phyloP scores from a whole-genome alignment of 2,329 filamentous ascomycete genomes.

The Lecanicillium sp. region DNA sequence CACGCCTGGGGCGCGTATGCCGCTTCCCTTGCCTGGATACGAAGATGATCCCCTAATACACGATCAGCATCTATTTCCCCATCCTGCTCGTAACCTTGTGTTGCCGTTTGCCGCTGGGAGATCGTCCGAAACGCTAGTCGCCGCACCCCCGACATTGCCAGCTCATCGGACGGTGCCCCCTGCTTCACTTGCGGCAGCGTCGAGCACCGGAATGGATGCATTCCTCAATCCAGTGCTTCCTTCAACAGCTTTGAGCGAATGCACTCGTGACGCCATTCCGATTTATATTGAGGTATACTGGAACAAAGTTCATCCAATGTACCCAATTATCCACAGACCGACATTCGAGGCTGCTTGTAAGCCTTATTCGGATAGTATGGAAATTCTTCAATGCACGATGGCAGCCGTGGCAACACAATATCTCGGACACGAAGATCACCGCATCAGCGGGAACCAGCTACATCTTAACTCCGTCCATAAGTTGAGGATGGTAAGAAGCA shows the following conservation, averaged over 20 bases:
- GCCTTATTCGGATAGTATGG: constrained; percentile 24
- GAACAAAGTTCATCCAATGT: constrained; percentile 39
- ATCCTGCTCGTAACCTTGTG: constrained; percentile 41
- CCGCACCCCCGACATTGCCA: constrained; percentile 32
- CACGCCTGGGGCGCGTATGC: too few species aligned
- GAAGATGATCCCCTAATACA: constrained; percentile 27
- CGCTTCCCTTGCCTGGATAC: constrained; percentile 26
- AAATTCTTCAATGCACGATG: constrained; percentile 46
- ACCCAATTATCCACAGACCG: constrained; percentile 43
- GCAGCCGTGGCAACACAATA: constrained; percentile 49
- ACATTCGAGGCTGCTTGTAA: constrained; percentile 31
- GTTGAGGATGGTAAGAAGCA: constrained; percentile 38
- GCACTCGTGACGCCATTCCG: constrained; percentile 36
- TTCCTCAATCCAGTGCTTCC: constrained; percentile 14
- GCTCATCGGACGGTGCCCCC: too few species aligned
- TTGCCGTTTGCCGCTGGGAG: constrained; percentile 38
- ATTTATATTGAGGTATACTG: constrained; percentile 46
- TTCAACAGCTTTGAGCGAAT: constrained; percentile 27
- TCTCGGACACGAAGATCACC: constrained; percentile 39
- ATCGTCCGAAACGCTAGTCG: constrained; percentile 42
- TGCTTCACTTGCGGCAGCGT: too few species aligned
- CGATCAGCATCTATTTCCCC: constrained; percentile 26
- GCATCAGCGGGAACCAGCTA: constrained; percentile 40
- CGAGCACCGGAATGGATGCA: too few species aligned
- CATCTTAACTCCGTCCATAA: constrained; percentile 44